A percentile compares a stretch with the other conserved stretches of the same genome.
Conservation (phyloP, 129 eudicot species). For the Chrysanthemum seticuspe region DNA sequence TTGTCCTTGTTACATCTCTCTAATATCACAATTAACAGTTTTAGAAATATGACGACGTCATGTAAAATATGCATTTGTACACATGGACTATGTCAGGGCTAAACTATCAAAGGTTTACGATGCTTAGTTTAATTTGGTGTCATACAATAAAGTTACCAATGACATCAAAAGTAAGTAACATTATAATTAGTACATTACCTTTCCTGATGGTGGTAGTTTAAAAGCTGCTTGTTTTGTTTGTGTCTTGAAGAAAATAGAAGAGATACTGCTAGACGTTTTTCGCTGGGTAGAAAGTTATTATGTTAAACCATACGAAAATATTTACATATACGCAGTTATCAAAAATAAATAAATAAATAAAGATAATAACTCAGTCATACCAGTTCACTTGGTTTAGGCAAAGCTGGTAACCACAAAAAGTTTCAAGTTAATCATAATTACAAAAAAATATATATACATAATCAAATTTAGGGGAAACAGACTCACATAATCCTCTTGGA, state of each 20-base stretch:
- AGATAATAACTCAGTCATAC: slow-evolving; percentile 9
- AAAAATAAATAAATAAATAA: neutral
- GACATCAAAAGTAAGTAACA: neutral
- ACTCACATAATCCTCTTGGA: slow-evolving; percentile 51
- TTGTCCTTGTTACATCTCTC: slow-evolving; percentile 45
- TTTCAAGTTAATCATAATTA: neutral
- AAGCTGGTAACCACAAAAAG: slow-evolving; percentile 28
- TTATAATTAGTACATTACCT: slow-evolving; percentile 7
- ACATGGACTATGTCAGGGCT: too few relatives aligned
- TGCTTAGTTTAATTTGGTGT: too few relatives aligned
- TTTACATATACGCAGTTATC: neutral
- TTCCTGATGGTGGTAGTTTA: slow-evolving; percentile 15
- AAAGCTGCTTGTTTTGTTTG: slow-evolving; percentile 9
- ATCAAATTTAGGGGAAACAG: neutral
- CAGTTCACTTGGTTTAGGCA: slow-evolving; percentile 33
- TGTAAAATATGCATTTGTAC: too few relatives aligned
- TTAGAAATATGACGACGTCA: neutral
- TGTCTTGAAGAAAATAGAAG: slow-evolving; percentile 23
- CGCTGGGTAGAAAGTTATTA: neutral
- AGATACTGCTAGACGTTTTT: slow-evolving; percentile 25
- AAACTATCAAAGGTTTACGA: too few relatives aligned
- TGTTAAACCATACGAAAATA: neutral
- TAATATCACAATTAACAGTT: slow-evolving; percentile 20
- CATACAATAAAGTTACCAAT: too few relatives aligned
- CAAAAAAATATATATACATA: neutral